Conservation (phyloP, 352 stramenopile species). For the Phytophthora multivora region DNA sequence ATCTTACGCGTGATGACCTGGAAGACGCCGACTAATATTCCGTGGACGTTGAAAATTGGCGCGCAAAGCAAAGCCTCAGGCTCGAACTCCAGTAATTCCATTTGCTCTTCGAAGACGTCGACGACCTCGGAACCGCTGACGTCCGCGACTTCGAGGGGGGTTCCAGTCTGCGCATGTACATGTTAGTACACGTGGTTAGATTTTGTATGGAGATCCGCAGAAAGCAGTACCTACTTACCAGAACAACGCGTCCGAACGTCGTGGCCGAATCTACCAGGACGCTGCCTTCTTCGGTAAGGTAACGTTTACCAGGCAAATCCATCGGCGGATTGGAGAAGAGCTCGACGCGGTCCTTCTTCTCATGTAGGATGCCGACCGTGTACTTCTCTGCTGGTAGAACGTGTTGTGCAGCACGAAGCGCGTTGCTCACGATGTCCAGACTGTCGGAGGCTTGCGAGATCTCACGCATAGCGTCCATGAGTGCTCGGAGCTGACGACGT, state of each 20-base stretch:
- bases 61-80: constrained; percentile 58
- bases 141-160: constrained; percentile 53
- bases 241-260: constrained; percentile 69
- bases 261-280: constrained; percentile 62
- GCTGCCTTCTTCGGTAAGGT: constrained; percentile 59
- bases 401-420: constrained; percentile 53
- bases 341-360: constrained; percentile 66
- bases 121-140: constrained; percentile 56
- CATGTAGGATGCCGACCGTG: constrained; percentile 62
- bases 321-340: constrained; percentile 70
- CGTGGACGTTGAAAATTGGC: constrained; percentile 71
- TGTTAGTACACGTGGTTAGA: too few relatives aligned
- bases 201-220: neutral
- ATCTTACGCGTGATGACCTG: constrained; percentile 61
- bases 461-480: constrained; percentile 68
- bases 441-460: constrained; percentile 63
- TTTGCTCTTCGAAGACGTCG: constrained; percentile 69
- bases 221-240: constrained; percentile 36
- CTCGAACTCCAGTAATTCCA: constrained; percentile 71
- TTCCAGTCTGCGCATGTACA: constrained; percentile 49
- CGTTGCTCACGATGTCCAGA: constrained; percentile 56
- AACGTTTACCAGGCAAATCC: constrained; percentile 41
- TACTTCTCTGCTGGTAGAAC: constrained; percentile 63
- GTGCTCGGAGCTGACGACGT: constrained; percentile 47
- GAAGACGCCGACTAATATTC: constrained; percentile 60